phyloP scores from a whole-genome alignment of 164 flowering plant species.

The Berberis thunbergii region DNA sequence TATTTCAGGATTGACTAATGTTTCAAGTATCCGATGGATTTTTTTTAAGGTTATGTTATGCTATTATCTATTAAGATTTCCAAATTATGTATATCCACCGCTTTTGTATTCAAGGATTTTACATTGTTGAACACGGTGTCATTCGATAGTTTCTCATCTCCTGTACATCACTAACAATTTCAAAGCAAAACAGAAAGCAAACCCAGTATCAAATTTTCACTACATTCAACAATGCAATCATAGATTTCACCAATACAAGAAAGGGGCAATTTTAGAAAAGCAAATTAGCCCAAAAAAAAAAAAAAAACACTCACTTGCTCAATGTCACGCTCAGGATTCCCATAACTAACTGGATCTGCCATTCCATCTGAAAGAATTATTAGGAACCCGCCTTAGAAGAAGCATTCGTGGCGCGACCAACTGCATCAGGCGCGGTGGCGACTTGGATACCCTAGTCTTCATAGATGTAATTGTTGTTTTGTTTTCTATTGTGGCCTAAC shows the following conservation, averaged over 20 bases:
- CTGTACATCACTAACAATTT: no score
- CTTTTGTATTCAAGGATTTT: no score
- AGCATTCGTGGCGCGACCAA: conserved; percentile 12
- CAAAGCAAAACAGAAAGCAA: no score
- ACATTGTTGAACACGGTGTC: no score
- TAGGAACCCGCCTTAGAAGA: conserved; percentile 21
- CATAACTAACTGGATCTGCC: conserved; percentile 76
- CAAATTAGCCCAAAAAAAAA: neutral
- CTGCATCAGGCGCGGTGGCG: conserved; percentile 38
- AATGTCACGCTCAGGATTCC: conserved; percentile 53
- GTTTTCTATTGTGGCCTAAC: conserved; percentile 28
- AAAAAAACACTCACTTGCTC: conserved; percentile 41
- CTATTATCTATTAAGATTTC: no score
- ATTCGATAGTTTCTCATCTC: no score
- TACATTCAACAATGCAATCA: neutral
- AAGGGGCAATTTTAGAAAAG: neutral
- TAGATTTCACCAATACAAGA: neutral
- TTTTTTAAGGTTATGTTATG: no score
- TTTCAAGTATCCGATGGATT: no score
- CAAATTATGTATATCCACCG: no score
- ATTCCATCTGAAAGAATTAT: conserved; percentile 73
- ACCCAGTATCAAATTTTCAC: neutral
- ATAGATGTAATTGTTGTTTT: conserved; percentile 32
- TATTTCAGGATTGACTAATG: no score
- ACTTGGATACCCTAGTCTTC: conserved; percentile 42